Evolutionary conservation across 768 basidiomycete genomes (phyloP), one percentile per base, ranked within the genome.

Genomic region (Udeniomyces megalosporus): DNA sequence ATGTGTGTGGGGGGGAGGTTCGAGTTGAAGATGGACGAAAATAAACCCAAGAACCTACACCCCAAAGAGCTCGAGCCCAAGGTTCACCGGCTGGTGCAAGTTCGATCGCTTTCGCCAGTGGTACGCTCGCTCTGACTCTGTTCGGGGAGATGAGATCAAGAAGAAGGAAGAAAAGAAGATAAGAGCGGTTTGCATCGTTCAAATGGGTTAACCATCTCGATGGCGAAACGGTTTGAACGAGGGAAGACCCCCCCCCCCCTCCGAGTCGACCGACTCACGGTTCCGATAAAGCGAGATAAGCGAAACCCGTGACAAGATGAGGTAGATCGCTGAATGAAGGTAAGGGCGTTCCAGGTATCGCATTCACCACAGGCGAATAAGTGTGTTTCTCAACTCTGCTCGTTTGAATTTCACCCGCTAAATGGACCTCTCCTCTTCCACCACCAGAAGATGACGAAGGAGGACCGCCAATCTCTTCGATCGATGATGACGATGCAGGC

Each of bases 31-130:
- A n/a, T n/a, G n/a, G n/a, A n/a, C n/a, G n/a, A n/a, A n/a, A n/a
- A n/a, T n/a, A n/a, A n/a, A n/a, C n/a, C n/a, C n/a, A n/a, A n/a
- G n/a, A n/a, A n/a, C n/a, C n/a, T n/a, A n/a, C n/a, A n/a, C 52
- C 61, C 61, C 62, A 63, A n/a, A 63, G 62, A 15, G 54, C 46
- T 24, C 62, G 38, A 14, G 62, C 49, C 42, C 49, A 63, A 14
- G 56, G 57, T 28, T 63, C 62, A 17, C 62, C 62, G 17, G 44
- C 54, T 4, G 55, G 54, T 4, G 46, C 62, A n/a, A 38, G 29
- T n/a, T 50, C 34, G 29, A 63, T 54, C 26, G 54, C 44, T 49
- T 58, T 47, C 14, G 56, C 56, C n/a, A 63, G 28, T 48, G 48
- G 55, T 22, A 51, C 55, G 2, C 49, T 44, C 24, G 62, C 62